These are phyloP conservation scores for Arachnopeziza araneosa DNA, from an alignment of 2,329 filamentous ascomycete genomes.

Conservation along the genomic window DNA sequence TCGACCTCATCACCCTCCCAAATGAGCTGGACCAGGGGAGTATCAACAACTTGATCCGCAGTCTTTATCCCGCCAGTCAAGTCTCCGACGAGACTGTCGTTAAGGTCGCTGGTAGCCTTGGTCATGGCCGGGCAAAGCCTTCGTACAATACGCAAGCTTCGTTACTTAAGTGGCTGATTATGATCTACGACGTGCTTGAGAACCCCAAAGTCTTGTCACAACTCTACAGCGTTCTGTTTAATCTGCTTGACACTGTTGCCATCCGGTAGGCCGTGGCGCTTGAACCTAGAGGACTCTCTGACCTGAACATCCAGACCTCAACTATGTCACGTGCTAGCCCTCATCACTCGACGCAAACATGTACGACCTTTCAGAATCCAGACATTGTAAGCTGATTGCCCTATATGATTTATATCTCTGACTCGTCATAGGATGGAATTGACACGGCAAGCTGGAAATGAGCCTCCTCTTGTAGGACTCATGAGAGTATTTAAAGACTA, in stretches of 20 bases:
- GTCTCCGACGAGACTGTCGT: conserved; percentile 58
- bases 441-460: conserved; percentile 59
- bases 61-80: conserved; percentile 65
- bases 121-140: conserved; percentile 71
- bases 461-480: conserved; percentile 67
- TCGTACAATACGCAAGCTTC: conserved; percentile 63
- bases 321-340: conserved; percentile 71
- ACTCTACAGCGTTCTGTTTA: conserved; percentile 72
- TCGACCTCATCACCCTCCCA: conserved; percentile 61
- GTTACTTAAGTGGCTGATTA: conserved; percentile 72
- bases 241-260: conserved; percentile 73
- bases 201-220: conserved; percentile 58
- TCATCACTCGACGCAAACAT: conserved; percentile 76
- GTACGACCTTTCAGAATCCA: conserved; percentile 82
- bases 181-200: conserved; percentile 67
- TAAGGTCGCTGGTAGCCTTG: conserved; percentile 66
- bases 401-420: neutral
- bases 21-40: conserved; percentile 73
- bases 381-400: conserved; percentile 48
- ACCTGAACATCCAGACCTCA: conserved; percentile 21
- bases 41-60: conserved; percentile 61
- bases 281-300: neutral
- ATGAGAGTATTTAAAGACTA: conserved; percentile 85
- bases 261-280: conserved; percentile 48
- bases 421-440: conserved; percentile 45